Evolutionary conservation across 441 rosid genomes (phyloP), one percentile per base, ranked within the genome.

Genomic region (Mallotus japonicus): DNA sequence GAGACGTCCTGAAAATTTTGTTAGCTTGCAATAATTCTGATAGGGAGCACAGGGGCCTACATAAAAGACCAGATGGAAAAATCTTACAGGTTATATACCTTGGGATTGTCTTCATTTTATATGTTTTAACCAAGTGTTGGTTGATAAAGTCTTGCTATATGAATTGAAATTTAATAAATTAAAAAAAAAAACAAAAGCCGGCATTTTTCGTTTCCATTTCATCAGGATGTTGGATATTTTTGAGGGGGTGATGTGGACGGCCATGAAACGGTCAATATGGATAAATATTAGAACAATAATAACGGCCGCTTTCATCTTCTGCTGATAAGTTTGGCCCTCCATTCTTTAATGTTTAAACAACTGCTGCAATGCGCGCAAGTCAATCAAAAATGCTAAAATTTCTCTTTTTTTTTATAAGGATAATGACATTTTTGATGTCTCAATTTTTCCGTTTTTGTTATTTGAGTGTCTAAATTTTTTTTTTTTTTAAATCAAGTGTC

Each of bases 1-100:
- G 16, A 50, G 12, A 50, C 5, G 8, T 28, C 3, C 32, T 28
- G 32, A 28, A 28, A 28, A 1, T 1, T 57, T 57, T 70, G 78
- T 73, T 71, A 44, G 54, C 11, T 53, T 57, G 69, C 61, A 71
- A 71, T 58, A 22, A 77, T 80, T 59, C 46, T 50, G 17, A 50
- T n/a, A 5, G 6, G 6, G 34, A 34, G 62, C 17, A 8, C 4
- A 22, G 22, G 14, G 37, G 62, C 34, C 62, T 24, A 20, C 34
- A 10, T 2, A 12, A 10, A 58, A 12, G 32, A 16, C 62, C 13
- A 58, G 32, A 22, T 22, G 22, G 20, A n/a, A 55, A 8, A 6
- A 6, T 20, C 24, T 9, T 12, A 28, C 8, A 7, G 59, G 59
- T 19, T 19, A 4, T 8, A 17, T 55, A 19, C 8, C 9, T 7